phyloP scores from a whole-genome alignment of 2,329 filamentous ascomycete species.

The Xylaria sp. region DNA sequence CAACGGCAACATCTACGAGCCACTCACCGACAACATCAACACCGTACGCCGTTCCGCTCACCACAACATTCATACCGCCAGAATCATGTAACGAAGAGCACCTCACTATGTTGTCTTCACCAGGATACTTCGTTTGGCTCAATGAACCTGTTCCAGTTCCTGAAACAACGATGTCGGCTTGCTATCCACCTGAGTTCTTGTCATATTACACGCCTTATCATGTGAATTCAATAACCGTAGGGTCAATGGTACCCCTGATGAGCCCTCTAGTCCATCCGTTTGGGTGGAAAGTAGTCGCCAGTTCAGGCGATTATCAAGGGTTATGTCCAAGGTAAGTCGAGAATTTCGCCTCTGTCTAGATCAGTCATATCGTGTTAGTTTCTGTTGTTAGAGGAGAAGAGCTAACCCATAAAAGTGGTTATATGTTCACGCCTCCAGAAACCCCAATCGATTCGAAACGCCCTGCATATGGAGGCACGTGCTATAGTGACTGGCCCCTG shows the following conservation, averaged over 20 bases:
- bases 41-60: constrained; percentile 37
- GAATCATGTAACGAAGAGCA: constrained; percentile 37
- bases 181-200: constrained; percentile 43
- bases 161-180: constrained; percentile 29
- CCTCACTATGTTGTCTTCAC: constrained; percentile 37
- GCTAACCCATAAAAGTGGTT: constrained; percentile 33
- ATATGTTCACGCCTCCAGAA: constrained; percentile 17
- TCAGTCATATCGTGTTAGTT: not conserved
- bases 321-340: constrained; percentile 41
- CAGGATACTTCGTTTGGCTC: constrained; percentile 40
- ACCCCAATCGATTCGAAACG: constrained; percentile 36
- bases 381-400: not conserved
- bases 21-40: constrained; percentile 27
- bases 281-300: constrained; percentile 32
- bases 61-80: constrained; percentile 40
- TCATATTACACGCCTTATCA: constrained; percentile 37
- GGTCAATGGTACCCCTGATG: constrained; percentile 41
- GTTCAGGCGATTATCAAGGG: constrained; percentile 35
- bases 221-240: constrained; percentile 28
- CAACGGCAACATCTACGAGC: constrained; percentile 16
- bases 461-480: constrained; percentile 43
- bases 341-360: not conserved
- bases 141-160: constrained; percentile 43
- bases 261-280: constrained; percentile 41
- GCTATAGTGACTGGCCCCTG: constrained; percentile 36